Percentiles rank a stretch among this genome's conserved stretches.
phyloP scores from a whole-genome alignment of 164 flowering plant species.

The Magnolia kwangsiensis region DNA sequence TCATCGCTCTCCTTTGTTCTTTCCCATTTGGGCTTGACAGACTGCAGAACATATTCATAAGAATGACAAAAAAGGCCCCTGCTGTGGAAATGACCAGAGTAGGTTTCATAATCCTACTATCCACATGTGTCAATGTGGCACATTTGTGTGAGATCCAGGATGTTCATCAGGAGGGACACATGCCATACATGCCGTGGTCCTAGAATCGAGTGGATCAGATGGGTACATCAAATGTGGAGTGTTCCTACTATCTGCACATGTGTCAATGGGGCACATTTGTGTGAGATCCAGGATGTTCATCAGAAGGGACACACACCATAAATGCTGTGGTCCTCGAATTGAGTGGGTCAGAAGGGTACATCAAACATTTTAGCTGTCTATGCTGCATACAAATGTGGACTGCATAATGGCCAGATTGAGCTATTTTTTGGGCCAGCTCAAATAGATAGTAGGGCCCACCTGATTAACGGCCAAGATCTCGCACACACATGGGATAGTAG shows the following conservation, averaged over 20 bases:
- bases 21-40: slow-evolving; percentile 81
- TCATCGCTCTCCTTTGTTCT: slow-evolving; percentile 81
- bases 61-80: neutral
- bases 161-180: neutral
- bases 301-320: neutral
- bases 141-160: neutral
- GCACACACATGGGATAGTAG: neutral
- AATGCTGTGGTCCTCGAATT: too few species aligned
- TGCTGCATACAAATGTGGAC: neutral
- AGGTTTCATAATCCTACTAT: neutral
- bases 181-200: neutral
- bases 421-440: neutral
- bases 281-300: neutral
- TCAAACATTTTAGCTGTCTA: neutral
- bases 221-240: too few species aligned
- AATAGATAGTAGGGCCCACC: neutral
- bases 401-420: neutral
- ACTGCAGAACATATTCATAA: slow-evolving; percentile 30
- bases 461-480: neutral
- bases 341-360: too few species aligned
- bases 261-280: neutral
- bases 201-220: too few species aligned
- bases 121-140: neutral
- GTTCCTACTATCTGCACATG: neutral
- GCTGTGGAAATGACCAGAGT: too few species aligned